Percentiles rank a stretch among this genome's conserved stretches.
These are phyloP conservation scores for Neonectria faginata DNA, from an alignment of 2,329 filamentous ascomycete genomes.

Conservation along the genomic window DNA sequence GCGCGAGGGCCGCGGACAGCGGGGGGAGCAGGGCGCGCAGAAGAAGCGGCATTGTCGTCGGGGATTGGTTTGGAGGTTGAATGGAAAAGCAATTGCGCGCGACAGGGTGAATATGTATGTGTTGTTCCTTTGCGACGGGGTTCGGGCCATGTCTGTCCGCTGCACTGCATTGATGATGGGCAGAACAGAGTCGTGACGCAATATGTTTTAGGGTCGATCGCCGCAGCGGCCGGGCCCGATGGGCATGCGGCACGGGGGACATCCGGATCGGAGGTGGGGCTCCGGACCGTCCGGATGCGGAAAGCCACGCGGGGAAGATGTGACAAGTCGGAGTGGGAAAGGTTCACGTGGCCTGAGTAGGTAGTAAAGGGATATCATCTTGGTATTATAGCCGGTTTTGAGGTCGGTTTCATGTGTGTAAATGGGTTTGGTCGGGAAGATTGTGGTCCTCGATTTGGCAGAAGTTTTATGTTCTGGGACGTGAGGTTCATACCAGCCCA, in stretches of 20 bases:
- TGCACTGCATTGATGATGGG: neutral
- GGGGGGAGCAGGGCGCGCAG: conserved; percentile 67
- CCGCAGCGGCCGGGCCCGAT: conserved; percentile 23
- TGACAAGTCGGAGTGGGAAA: neutral
- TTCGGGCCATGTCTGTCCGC: neutral
- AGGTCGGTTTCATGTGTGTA: neutral
- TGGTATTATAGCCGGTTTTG: neutral
- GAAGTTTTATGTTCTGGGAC: neutral
- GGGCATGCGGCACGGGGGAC: conserved; percentile 13
- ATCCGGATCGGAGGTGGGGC: conserved; percentile 30
- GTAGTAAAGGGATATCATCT: neutral
- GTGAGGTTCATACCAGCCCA: conserved; percentile 38
- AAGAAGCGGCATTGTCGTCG: conserved; percentile 49
- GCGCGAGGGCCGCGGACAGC: conserved; percentile 70
- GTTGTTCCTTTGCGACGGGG: neutral
- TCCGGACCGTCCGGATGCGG: conserved; percentile 13
- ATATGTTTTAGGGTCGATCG: conserved; percentile 9
- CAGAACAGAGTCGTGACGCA: conserved; percentile 21
- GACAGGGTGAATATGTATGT: conserved; percentile 6
- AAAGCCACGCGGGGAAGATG: conserved; percentile 10
- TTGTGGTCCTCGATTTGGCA: neutral
- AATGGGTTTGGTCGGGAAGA: neutral
- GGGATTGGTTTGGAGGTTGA: neutral
- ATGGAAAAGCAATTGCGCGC: neutral
- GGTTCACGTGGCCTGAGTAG: neutral